Evolutionary conservation across 345 rosid species (phyloP).

Genomic region (Geranium brycei): DNA sequence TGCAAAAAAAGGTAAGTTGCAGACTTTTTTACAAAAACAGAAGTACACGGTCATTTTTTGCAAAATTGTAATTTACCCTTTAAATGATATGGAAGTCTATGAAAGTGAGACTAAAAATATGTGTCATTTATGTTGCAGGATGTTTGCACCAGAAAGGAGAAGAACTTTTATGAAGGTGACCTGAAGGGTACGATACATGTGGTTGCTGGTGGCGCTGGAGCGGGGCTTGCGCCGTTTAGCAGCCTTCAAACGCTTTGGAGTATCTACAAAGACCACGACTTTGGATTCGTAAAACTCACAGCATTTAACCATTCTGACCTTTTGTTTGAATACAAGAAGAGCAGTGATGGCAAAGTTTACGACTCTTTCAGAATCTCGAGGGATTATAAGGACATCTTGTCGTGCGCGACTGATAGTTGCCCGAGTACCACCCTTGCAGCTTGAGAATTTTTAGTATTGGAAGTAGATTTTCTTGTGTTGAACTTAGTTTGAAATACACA

Average conservation of each 20-base stretch:
- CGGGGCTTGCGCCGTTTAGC: constrained; percentile 51
- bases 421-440: no score
- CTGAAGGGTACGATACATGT: constrained; percentile 70
- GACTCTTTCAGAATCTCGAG: constrained; percentile 37
- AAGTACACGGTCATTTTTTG: no score
- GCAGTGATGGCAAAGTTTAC: constrained; percentile 26
- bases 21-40: no score
- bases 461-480: no score
- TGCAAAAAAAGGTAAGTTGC: no score
- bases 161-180: constrained; percentile 44
- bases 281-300: constrained; percentile 52
- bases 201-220: constrained; percentile 72
- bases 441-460: no score
- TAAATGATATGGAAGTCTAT: no score
- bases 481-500: no score
- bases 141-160: constrained; percentile 44
- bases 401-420: constrained; percentile 7
- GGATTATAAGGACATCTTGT: constrained; percentile 32
- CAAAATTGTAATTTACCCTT: background rate
- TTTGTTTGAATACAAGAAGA: constrained; percentile 30
- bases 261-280: constrained; percentile 56
- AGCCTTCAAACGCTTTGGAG: constrained; percentile 46
- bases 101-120: no score
- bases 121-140: constrained; percentile 32
- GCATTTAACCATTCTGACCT: constrained; percentile 32